These are phyloP conservation scores for Rhodamnia argentea DNA, from an alignment of 345 rosid species.

Conservation along the genomic window DNA sequence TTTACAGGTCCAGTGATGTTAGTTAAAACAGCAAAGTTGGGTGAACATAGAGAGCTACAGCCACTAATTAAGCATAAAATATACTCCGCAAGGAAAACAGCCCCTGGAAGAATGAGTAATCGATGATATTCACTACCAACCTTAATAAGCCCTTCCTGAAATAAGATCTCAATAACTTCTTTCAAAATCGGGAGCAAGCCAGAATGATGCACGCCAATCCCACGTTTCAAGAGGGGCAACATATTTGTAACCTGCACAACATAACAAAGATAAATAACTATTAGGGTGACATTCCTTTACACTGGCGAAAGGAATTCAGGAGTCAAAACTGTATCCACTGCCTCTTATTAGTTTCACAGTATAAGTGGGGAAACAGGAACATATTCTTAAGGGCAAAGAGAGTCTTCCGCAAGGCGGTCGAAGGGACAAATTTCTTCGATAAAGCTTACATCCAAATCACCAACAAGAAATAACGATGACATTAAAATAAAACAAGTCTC, in stretches of 20 bases:
- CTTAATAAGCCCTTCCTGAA: constrained; percentile 98
- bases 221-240: constrained; percentile 92
- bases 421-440: neutral
- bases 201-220: constrained; percentile 98
- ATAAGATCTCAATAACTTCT: constrained; percentile 95
- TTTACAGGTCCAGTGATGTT: neutral
- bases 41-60: neutral
- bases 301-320: neutral
- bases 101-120: neutral
- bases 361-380: neutral
- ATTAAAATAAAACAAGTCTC: neutral
- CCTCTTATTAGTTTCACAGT: neutral
- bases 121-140: constrained; percentile 15
- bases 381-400: neutral
- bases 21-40: neutral
- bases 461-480: neutral
- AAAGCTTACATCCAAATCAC: neutral
- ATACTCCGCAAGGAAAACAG: neutral
- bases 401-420: neutral
- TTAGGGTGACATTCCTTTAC: neutral
- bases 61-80: neutral
- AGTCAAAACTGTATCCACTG: neutral
- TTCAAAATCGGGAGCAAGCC: constrained; percentile 97
- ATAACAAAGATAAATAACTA: neutral
- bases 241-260: constrained; percentile 72